Evolutionary conservation across 2,329 filamentous ascomycete species (phyloP).

Genomic region (Colletotrichum noveboracense): DNA sequence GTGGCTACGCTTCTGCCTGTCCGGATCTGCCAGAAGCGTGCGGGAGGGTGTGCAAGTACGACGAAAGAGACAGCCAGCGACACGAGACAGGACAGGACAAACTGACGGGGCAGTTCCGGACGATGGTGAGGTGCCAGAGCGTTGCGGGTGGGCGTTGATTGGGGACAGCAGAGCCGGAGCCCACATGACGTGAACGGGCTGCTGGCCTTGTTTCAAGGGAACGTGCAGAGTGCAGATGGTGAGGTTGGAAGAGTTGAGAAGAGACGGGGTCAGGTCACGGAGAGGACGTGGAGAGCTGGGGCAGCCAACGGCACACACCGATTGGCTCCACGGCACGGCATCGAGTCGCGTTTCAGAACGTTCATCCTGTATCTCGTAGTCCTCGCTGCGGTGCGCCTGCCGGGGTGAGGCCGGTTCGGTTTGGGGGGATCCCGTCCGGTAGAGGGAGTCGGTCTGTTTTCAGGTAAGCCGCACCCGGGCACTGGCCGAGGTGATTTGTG

Average conservation of each 20-base stretch:
- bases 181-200: not conserved
- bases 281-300: not conserved
- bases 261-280: not conserved
- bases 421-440: not conserved
- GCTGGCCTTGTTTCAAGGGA: slow-evolving; percentile 13
- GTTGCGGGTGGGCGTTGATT: not conserved
- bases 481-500: not conserved
- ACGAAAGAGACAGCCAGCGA: not conserved
- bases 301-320: not conserved
- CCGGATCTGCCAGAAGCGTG: not conserved
- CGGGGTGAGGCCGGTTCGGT: not conserved
- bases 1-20: not conserved
- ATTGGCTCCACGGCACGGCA: slow-evolving; percentile 4
- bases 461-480: not conserved
- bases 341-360: slow-evolving; percentile 9
- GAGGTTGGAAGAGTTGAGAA: not conserved
- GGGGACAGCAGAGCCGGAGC: not conserved
- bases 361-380: not conserved
- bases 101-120: not conserved
- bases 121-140: not conserved
- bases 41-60: not conserved
- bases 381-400: not conserved
- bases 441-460: not conserved
- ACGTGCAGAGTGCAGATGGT: slow-evolving; percentile 7
- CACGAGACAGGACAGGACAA: not conserved